These are phyloP conservation scores for Termitomyces sp. DNA, from an alignment of 768 basidiomycete species.

Conservation along the genomic window DNA sequence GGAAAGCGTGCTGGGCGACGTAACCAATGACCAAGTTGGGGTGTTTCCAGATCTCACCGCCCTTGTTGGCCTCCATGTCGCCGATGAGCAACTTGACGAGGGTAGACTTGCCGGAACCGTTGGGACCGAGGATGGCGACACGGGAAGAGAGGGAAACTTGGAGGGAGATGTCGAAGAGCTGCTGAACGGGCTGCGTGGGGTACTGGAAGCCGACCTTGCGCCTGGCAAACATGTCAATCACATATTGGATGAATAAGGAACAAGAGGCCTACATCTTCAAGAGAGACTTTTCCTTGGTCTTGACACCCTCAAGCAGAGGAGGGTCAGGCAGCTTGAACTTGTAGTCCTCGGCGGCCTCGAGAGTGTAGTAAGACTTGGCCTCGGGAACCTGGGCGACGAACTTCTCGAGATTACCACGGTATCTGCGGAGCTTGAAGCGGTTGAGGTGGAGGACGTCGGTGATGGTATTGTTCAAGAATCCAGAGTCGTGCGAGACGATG, in stretches of 20 bases:
- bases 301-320: constrained; percentile 97
- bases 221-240: constrained; percentile 19
- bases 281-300: constrained; percentile 98
- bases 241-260: neutral
- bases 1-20: constrained; percentile 99
- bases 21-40: constrained; percentile 99
- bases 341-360: constrained; percentile 95
- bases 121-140: constrained; percentile 96
- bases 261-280: constrained; percentile 70
- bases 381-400: constrained; percentile 95
- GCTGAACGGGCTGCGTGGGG: constrained; percentile 78
- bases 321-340: constrained; percentile 97
- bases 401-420: constrained; percentile 91
- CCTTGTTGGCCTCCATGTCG: constrained; percentile 94
- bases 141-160: constrained; percentile 98
- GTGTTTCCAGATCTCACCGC: constrained; percentile 98
- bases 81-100: constrained; percentile 96
- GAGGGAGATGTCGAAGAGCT: constrained; percentile 90
- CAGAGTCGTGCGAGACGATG: constrained; percentile 97
- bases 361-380: constrained; percentile 96
- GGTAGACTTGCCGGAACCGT: constrained; percentile 98
- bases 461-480: constrained; percentile 97
- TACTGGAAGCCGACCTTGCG: constrained; percentile 98
- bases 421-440: constrained; percentile 96
- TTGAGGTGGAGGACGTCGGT: constrained; percentile 97